phyloP scores from a whole-genome alignment of 371 early-diverging fungal genomes.

The Mucor piriformis region DNA sequence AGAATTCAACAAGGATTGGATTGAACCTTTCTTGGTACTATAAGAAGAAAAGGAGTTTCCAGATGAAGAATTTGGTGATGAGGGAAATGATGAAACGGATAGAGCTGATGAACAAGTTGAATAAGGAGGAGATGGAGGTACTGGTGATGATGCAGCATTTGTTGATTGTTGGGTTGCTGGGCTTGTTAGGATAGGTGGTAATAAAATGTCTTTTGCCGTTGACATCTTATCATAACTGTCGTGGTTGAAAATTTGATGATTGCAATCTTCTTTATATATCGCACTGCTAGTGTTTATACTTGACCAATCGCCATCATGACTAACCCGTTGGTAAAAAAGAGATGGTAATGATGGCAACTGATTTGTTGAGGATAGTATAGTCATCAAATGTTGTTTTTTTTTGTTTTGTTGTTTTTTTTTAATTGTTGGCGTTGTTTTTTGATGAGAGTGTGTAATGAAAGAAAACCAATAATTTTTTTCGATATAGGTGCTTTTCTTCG shows the following conservation, averaged over 20 bases:
- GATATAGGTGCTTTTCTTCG: too few relatives aligned
- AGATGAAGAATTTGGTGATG: conserved; percentile 25
- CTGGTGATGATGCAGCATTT: conserved; percentile 2
- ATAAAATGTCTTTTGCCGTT: conserved; percentile 10
- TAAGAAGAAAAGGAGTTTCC: conserved; percentile 5
- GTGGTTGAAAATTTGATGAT: not conserved
- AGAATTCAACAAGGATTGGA: conserved; percentile 48
- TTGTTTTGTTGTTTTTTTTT: conserved; percentile 7
- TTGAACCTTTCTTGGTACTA: conserved; percentile 28
- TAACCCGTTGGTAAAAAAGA: not conserved
- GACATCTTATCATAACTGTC: not conserved
- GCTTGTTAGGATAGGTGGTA: conserved; percentile 12
- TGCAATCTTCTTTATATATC: not conserved
- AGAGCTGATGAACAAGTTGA: conserved; percentile 16
- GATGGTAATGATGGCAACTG: conserved; percentile 12
- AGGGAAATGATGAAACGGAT: conserved; percentile 25
- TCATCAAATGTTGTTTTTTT: not conserved
- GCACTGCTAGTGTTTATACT: not conserved
- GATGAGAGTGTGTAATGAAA: not conserved
- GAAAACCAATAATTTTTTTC: not conserved
- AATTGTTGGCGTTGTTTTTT: not conserved
- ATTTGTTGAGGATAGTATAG: not conserved
- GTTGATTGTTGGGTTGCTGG: not conserved
- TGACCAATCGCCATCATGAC: not conserved
- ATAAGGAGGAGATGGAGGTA: conserved; percentile 13